Evolutionary conservation across 495 filamentous ascomycete species (phyloP).

Genomic region (Apiosordaria backusii): DNA sequence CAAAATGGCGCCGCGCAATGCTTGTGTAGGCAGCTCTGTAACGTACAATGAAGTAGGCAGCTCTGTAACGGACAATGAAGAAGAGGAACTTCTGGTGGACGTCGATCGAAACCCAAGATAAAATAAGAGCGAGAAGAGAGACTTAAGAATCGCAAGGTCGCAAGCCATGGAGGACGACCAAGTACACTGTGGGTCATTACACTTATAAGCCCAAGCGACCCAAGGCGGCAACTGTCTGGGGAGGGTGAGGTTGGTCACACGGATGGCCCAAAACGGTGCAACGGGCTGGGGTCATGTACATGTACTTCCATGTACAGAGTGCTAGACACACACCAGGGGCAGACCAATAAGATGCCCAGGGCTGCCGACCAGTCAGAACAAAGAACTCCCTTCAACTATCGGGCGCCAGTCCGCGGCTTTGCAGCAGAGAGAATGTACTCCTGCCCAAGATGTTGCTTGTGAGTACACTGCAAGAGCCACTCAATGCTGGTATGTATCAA

Average conservation of each 20-base stretch:
- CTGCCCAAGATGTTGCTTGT: slow-evolving; percentile 27
- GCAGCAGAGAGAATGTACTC: slow-evolving; percentile 19
- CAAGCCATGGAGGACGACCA: neutral
- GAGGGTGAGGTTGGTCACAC: neutral
- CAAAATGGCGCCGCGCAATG: neutral
- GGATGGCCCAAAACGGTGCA: neutral
- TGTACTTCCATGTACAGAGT: neutral
- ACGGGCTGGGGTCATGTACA: neutral
- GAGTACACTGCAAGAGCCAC: neutral
- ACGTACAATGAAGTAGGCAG: neutral
- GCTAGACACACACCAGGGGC: neutral
- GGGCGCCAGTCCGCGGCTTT: slow-evolving; percentile 24
- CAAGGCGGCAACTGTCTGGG: neutral
- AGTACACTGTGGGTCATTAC: neutral
- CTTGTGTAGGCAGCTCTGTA: neutral
- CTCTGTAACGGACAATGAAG: neutral
- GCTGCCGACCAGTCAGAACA: neutral
- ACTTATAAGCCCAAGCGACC: neutral
- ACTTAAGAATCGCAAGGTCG: neutral
- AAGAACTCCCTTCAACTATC: slow-evolving; percentile 2
- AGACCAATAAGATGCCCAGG: neutral
- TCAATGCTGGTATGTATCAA: neutral
- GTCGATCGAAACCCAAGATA: neutral
- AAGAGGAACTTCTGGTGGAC: neutral
- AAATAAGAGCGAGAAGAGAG: neutral